Percentiles rank a stretch among this genome's conserved stretches.
Conservation (phyloP, 495 filamentous ascomycete species). For the Talaromyces wortmannii region DNA sequence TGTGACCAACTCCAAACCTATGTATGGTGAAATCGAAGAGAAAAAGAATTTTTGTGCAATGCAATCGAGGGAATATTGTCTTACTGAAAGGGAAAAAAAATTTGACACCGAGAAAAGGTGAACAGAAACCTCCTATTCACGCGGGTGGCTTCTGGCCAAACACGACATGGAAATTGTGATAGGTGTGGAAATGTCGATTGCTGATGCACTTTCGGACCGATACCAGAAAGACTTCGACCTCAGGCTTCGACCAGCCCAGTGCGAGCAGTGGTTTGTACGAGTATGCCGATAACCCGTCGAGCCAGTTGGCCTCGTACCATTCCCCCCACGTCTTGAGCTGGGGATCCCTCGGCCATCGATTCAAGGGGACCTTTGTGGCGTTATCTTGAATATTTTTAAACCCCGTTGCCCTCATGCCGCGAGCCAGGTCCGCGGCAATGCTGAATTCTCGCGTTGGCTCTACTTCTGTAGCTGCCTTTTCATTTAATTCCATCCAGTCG, state of each 20-base stretch:
- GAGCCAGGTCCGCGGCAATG: slow-evolving; percentile 43
- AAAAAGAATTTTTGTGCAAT: not conserved
- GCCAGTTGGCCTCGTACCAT: slow-evolving; percentile 33
- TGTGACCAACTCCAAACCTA: not conserved
- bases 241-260: slow-evolving; percentile 39
- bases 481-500: slow-evolving; percentile 45
- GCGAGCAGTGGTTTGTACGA: slow-evolving; percentile 36
- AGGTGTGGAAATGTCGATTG: slow-evolving; percentile 47
- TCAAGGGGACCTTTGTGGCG: slow-evolving; percentile 49
- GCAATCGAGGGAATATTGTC: too few relatives aligned
- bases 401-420: slow-evolving; percentile 52
- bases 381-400: slow-evolving; percentile 57
- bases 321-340: slow-evolving; percentile 40
- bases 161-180: slow-evolving; percentile 46
- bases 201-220: slow-evolving; percentile 49
- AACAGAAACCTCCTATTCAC: slow-evolving; percentile 5
- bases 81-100: too few relatives aligned
- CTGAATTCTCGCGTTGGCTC: slow-evolving; percentile 44
- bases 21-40: not conserved
- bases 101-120: too few relatives aligned
- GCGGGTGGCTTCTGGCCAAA: slow-evolving; percentile 45
- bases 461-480: slow-evolving; percentile 36
- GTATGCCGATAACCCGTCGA: slow-evolving; percentile 37
- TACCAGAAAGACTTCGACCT: slow-evolving; percentile 53
- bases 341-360: slow-evolving; percentile 52